phyloP scores from a whole-genome alignment of 192 early-diverging fungal genomes.

The Coemansia erecta region DNA sequence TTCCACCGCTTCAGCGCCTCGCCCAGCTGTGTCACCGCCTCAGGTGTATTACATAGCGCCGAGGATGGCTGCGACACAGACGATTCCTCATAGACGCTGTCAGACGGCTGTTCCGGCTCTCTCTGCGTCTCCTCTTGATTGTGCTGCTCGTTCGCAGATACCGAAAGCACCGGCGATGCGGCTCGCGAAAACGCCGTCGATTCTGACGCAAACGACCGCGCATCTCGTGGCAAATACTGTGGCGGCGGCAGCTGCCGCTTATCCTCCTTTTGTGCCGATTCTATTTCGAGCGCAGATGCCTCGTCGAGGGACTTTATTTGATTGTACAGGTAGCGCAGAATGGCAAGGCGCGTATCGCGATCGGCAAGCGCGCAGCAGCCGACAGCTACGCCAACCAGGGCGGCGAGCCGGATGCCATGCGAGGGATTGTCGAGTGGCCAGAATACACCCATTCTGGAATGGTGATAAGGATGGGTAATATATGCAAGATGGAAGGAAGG shows the following conservation, averaged over 20 bases:
- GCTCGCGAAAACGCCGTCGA: constrained; percentile 50
- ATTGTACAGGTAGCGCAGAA: constrained; percentile 31
- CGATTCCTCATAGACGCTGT: neutral
- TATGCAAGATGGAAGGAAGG: neutral
- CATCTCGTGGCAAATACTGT: constrained; percentile 22
- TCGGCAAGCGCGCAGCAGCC: constrained; percentile 40
- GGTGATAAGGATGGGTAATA: neutral
- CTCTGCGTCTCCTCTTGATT: constrained; percentile 7
- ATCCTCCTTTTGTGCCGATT: constrained; percentile 7
- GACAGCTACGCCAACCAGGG: constrained; percentile 32
- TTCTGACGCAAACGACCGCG: constrained; percentile 47
- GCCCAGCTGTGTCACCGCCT: constrained; percentile 35
- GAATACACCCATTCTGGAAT: constrained; percentile 34
- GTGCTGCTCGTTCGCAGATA: too few species aligned
- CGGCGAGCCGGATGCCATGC: constrained; percentile 21
- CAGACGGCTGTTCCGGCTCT: constrained; percentile 2
- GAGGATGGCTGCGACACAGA: constrained; percentile 22
- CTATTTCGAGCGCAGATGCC: constrained; percentile 24
- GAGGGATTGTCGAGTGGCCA: constrained; percentile 34
- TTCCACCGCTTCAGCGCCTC: constrained; percentile 30
- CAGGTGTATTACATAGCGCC: constrained; percentile 29
- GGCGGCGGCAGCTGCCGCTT: neutral
- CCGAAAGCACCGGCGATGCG: constrained; percentile 3
- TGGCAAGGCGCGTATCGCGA: constrained; percentile 39
- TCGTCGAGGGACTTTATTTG: constrained; percentile 39